Evolutionary conservation across 805 yeast genomes (phyloP), one percentile per base, ranked within the genome.

Genomic region (Wickerhamiella brachini): DNA sequence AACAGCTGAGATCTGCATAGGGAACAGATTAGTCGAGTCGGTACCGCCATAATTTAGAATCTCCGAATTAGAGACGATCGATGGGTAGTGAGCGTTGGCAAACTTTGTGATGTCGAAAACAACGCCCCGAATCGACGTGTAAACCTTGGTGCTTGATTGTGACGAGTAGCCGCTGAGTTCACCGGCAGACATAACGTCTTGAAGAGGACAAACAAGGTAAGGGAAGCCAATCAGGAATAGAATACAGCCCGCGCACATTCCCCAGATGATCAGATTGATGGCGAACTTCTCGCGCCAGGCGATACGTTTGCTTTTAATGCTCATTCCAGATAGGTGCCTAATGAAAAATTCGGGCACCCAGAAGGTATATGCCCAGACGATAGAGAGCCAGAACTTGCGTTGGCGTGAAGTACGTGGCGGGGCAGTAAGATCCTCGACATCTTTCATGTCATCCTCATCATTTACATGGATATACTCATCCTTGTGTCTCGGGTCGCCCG

Each of bases 251-350:
- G 55, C 62, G 50, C 73, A 70, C 42, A 67, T 52, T 10, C 67
- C 57, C 73, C 73, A 70, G 37, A 70, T 70, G 52, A 69, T 60
- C 55, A 70, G 15, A 48, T 70, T 70, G 57, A 70, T 70, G 8
- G 73, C 70, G 21, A 70, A 53, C 57, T 70, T 69, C 49, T 69
- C 73, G 20, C 72, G 57, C 73, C 73, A 70, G 1, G 73, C 73
- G 9, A 65, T 53, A 17, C 71, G 67, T 7, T 69, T 60, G 51
- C 68, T 68, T 42, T 62, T 61, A 42, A 69, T 56, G 2, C 61
- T 58, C 57, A 68, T 63, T 13, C 59, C 46, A 2, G 69, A 68
- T 21, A 66, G n/a, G 13, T 45, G 43, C 51, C 53, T 53, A 51
- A 69, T 62, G 43, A 64, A 56, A 5, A 52, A 47, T 10, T 70